Base-by-base conservation (phyloP, 768 basidiomycete species). In the Tricholoma hemisulphureum region DNA sequence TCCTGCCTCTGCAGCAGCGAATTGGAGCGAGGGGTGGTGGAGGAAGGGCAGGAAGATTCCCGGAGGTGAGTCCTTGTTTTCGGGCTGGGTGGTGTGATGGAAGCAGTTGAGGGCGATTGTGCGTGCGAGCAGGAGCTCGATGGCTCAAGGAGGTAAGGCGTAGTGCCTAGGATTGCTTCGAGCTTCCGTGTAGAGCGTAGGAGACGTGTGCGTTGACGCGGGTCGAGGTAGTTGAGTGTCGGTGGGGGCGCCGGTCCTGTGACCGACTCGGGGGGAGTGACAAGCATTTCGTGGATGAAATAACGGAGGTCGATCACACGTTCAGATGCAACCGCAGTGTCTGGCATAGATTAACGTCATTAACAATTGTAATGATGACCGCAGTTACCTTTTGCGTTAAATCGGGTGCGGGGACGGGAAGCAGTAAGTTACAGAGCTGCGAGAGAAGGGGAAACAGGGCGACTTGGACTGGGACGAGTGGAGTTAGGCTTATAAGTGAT, bases 111-210 rank as follows among this genome's bases (percentile, higher is more conserved):
- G 3, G 13, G 11, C 10, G 43, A 9, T 4, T 13, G 21, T 14
- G 18, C 13, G 16, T 13, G 46, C n/a, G 46, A n/a, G 18, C 21
- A 9, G 16, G 13, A 32, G 11, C 34, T 34, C 23, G 37, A 18
- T 1, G 60, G 56, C 24, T 76, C 75, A 29, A 79, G 48, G 56
- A 77, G 62, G 29, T 69, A 64, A 0, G 78, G 77, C 0, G 75
- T 75, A 6, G 74, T 66, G 1, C 86, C 85, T 4, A 87, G 71
- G 3, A 87, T 65, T 14, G 80, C 77, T 10, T 76, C 77, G 24
- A 88, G 77, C 67, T 86, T 87, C 59, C 78, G 76, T 10, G 83
- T 80, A 0, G 84, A 81, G 43, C 81, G 81, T 39, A 86, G 71
- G n/a, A 87, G 78, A 39, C 80, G 81, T 4, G 74, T 61, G 5